Conservation (phyloP, 140 eudicot species). For the Ambrosia hybrid region DNA sequence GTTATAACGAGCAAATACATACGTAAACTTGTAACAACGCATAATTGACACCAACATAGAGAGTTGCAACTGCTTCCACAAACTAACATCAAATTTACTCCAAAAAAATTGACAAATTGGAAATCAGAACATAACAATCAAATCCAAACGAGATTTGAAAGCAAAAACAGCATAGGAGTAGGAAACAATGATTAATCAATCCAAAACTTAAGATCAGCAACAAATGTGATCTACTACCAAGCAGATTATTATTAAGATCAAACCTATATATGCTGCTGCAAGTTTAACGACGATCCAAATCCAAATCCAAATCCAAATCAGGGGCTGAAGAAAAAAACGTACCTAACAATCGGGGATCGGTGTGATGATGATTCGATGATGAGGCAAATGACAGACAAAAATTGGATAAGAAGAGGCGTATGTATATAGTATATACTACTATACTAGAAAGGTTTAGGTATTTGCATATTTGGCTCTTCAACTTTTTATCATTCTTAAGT, state of each 20-base stretch:
- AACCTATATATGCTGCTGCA: not conserved
- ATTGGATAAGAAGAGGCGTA: conserved; percentile 24
- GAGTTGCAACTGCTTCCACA: not conserved
- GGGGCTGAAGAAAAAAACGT: conserved; percentile 7
- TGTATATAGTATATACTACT: too few species aligned
- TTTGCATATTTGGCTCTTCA: too few species aligned
- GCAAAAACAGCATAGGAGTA: not conserved
- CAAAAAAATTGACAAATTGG: conserved; percentile 8
- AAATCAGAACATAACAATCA: not conserved
- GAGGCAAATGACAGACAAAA: conserved; percentile 17
- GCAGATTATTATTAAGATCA: conserved; percentile 2
- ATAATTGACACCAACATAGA: not conserved
- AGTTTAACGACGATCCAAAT: conserved; percentile 6
- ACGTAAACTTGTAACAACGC: too few species aligned
- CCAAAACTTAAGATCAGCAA: conserved; percentile 5
- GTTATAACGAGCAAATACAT: too few species aligned
- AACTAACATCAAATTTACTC: not conserved
- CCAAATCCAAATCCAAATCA: conserved; percentile 14
- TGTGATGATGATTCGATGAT: not conserved
- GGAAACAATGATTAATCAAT: not conserved
- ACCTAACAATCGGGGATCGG: conserved; percentile 34
- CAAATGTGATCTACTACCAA: conserved; percentile 1
- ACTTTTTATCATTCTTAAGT: too few species aligned
- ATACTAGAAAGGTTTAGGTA: too few species aligned
- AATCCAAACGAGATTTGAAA: not conserved